Base-by-base conservation (phyloP, 768 basidiomycete species). In the Suillus alpinus region DNA sequence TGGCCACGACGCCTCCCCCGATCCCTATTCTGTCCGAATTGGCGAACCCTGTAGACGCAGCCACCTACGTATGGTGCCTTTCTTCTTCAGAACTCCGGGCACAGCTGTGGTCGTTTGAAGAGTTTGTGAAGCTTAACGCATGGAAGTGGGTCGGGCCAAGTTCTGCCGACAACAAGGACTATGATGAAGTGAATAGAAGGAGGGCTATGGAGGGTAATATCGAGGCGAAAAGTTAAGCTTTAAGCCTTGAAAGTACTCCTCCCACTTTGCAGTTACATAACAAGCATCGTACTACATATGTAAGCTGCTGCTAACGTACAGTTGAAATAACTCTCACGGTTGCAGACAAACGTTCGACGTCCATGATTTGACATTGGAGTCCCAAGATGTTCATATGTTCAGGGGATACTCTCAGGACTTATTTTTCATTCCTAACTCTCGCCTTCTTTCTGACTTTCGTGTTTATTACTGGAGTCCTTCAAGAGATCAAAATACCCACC, bases 51-150 rank as follows among this genome's bases (percentile, higher is more conserved):
- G 67, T 86, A 0, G 67, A 78, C n/a, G 87, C 82, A 0, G 80
- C 91, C 62, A 87, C 89, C 3, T 98, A 97, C 68, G 79, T 94
- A 26, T 96, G 86, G 82, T 71, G 71, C 31, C 73, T 75, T 3
- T 69, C 74, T 0, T 26, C 82, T 7, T 64, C 66, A 0, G 62
- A 72, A 7, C 76, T 98, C 8, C 77, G 83, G 29, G 77, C 84
- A 0, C 77, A 79, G 34, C 73, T 91, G 4, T 98, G 95, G 95
- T 82, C 86, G 0, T 95, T 89, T 67, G 84, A 86, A n/a, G 83
- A 86, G 3, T 97, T 97, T 68, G 80, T 96, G 34, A 73, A 76
- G 67, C 82, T 89, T 34, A 90, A 86, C 64, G 87, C 91, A 2
- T 85, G 84, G 81, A 88, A 88, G 60, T 95, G 94, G 94, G 80